These are phyloP conservation scores for Candida sonorensis DNA, from an alignment of 805 yeast genomes.

Conservation along the genomic window DNA sequence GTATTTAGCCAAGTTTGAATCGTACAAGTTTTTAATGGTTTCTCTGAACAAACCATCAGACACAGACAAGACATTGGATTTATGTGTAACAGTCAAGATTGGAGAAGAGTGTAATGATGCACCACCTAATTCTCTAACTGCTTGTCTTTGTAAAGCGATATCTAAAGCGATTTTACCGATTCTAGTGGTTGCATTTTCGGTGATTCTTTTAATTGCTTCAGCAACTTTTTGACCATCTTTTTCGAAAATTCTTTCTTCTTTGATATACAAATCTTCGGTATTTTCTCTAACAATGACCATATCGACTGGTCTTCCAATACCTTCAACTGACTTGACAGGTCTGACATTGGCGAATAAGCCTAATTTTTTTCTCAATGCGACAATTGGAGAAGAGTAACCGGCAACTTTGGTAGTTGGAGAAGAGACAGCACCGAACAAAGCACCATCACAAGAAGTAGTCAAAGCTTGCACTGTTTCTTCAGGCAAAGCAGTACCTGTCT, in stretches of 20 bases:
- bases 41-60: conserved; percentile 97
- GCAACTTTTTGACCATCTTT: conserved; percentile 86
- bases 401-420: conserved; percentile 91
- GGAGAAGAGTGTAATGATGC: conserved; percentile 49
- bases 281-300: conserved; percentile 98
- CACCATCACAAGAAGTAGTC: conserved; percentile 86
- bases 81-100: conserved; percentile 87
- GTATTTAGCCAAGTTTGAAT: conserved; percentile 51
- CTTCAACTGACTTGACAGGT: conserved; percentile 91
- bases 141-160: conserved; percentile 87
- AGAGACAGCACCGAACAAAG: conserved; percentile 94
- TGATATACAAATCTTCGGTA: conserved; percentile 95
- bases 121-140: conserved; percentile 58
- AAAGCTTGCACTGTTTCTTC: conserved; percentile 80
- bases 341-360: conserved; percentile 96
- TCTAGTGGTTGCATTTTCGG: conserved; percentile 77
- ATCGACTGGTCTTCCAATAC: conserved; percentile 84
- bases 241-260: conserved; percentile 76
- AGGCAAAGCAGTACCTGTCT: conserved; percentile 95
- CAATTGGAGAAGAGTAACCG: conserved; percentile 98
- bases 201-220: conserved; percentile 95
- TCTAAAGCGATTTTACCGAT: conserved; percentile 90
- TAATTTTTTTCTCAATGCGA: conserved; percentile 92
- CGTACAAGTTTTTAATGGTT: conserved; percentile 57
- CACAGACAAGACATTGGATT: conserved; percentile 87